These are phyloP conservation scores for Alternaria triticimaculans DNA, from an alignment of 2,329 filamentous ascomycete species.

Conservation along the genomic window DNA sequence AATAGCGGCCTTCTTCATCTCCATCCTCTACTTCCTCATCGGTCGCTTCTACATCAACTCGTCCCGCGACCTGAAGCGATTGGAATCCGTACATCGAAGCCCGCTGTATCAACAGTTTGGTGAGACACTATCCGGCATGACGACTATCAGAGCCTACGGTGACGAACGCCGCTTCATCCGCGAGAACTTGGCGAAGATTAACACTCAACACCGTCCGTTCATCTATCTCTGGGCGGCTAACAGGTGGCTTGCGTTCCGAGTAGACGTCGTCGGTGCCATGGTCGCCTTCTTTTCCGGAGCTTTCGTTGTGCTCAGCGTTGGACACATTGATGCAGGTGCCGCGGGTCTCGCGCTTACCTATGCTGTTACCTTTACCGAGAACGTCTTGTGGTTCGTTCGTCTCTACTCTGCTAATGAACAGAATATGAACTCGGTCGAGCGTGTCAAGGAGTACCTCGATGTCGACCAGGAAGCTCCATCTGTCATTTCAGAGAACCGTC, in stretches of 20 bases:
- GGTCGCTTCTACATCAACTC: conserved; percentile 88
- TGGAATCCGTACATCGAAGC: conserved; percentile 93
- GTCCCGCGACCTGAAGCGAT: conserved; percentile 91
- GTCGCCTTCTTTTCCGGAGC: conserved; percentile 93
- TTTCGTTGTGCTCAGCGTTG: conserved; percentile 85
- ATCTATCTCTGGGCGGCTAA: conserved; percentile 97
- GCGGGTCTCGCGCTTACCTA: conserved; percentile 95
- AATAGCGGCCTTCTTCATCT: conserved; percentile 85
- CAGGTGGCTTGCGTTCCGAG: conserved; percentile 92
- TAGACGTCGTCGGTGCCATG: conserved; percentile 87
- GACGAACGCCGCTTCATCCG: conserved; percentile 92
- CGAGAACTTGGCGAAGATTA: conserved; percentile 87
- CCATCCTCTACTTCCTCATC: conserved; percentile 78
- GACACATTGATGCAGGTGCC: conserved; percentile 84
- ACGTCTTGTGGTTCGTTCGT: conserved; percentile 93
- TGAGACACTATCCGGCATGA: conserved; percentile 92
- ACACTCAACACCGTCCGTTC: conserved; percentile 89
- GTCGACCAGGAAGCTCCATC: conserved; percentile 90
- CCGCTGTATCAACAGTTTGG: conserved; percentile 98
- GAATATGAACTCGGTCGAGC: conserved; percentile 99
- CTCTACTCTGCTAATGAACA: conserved; percentile 96
- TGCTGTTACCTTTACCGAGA: conserved; percentile 95
- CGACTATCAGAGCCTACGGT: conserved; percentile 94
- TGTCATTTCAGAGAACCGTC: conserved; percentile 78
- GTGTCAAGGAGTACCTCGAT: conserved; percentile 95